A percentile compares a stretch with the other conserved stretches of the same genome.
Conservation (phyloP, 2,329 filamentous ascomycete genomes). For the Diaporthe caulivora region DNA sequence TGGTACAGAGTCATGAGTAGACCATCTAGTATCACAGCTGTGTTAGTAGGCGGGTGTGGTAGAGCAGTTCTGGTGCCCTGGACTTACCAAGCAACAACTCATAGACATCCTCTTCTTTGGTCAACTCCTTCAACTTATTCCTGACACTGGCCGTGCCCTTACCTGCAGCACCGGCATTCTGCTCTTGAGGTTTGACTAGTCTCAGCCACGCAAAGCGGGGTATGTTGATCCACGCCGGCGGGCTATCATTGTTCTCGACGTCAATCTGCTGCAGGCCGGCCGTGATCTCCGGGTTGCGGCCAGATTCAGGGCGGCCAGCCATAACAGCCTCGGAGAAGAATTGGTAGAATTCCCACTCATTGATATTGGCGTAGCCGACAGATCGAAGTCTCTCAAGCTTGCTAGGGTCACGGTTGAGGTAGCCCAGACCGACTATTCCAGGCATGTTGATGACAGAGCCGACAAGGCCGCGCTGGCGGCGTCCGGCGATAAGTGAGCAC, state of each 20-base stretch:
- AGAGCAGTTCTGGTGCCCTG: neutral
- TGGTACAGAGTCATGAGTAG: conserved; percentile 33
- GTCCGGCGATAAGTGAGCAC: conserved; percentile 48
- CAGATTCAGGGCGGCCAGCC: conserved; percentile 10
- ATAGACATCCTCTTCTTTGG: conserved; percentile 20
- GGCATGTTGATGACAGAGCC: conserved; percentile 54
- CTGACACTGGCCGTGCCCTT: conserved; percentile 18
- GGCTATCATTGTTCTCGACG: conserved; percentile 1
- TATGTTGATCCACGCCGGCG: conserved; percentile 14
- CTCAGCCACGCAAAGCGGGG: conserved; percentile 19
- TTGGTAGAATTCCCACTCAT: conserved; percentile 55
- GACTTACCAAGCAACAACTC: conserved; percentile 21
- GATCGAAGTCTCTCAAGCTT: conserved; percentile 33
- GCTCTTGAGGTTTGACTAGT: conserved; percentile 15
- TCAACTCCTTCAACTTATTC: conserved; percentile 25
- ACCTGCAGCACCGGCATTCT: neutral
- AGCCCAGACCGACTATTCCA: conserved; percentile 57
- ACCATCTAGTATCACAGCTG: conserved; percentile 23
- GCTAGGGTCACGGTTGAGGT: conserved; percentile 43
- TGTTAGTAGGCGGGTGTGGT: neutral
- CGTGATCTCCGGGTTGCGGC: conserved; percentile 14
- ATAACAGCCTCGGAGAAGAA: conserved; percentile 57
- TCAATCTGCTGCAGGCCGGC: conserved; percentile 14
- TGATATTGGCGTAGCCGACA: conserved; percentile 36
- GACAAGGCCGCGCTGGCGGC: conserved; percentile 52